Base-by-base conservation (phyloP, 495 filamentous ascomycete genomes). In the Gamarada debralockiae region DNA sequence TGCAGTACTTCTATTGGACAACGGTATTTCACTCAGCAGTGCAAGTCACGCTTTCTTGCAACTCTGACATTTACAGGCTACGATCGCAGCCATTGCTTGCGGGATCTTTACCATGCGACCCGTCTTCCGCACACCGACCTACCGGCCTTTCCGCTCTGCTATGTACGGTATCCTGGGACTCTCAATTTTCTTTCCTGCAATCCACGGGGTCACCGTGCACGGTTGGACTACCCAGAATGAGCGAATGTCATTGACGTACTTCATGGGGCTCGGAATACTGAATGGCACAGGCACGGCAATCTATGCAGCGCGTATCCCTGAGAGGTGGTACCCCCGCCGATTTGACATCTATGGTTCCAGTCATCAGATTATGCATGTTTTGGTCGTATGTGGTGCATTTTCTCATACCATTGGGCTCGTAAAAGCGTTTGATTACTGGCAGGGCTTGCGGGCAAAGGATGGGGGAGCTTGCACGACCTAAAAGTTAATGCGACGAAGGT, bases 201-300 rank as follows among this genome's bases (percentile, higher is more conserved):
- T 48, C 18, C 23, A 33, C 33, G 45, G 24, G 15, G 25, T 48
- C 9, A 22, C 77, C 25, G 51, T 70, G 46, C 89, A 93, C 61
- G 88, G 85, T 18, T 43, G 92, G 33, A 52, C 51, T n/a, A 63
- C 84, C 14, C 86, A 85, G 58, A 74, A 84, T 24, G 70, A 80
- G 31, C 78, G 82, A 53, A 92, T 96, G 65, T 87, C 88, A 3
- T 80, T 97, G 23, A 74, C 70, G 42, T 96, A 87, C 87, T 67
- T 78, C 58, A 71, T 92, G 14, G 5, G 83, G 96, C 62, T 92
- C 90, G 45, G 45, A 37, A 25, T 31, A 29, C 60, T 96, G 46
- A 95, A 97, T 69, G 92, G 92, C 9, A 34, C 31, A 7, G 31
- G 14, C 31, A 92, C 92, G 9, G 20, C 31, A 25, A 74, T 96